Evolutionary conservation across 2,329 filamentous ascomycete species (phyloP).

Genomic region (Xenoacremonium recifei): DNA sequence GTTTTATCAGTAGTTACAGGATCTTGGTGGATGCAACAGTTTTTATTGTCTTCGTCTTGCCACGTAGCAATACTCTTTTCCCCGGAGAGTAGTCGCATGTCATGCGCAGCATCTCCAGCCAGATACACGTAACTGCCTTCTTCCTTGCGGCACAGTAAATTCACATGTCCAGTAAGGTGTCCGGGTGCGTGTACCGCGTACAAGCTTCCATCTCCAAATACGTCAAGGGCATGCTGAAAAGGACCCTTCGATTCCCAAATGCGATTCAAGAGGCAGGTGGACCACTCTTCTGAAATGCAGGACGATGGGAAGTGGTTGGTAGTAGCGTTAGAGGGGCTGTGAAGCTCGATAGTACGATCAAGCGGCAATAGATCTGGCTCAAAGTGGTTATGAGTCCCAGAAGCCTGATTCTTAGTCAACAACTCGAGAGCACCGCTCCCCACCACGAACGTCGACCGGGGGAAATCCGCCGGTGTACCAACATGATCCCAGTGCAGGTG

Average conservation of each 20-base stretch:
- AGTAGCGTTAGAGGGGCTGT: too few relatives aligned
- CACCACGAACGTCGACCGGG: slow-evolving; percentile 6
- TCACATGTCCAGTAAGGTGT: slow-evolving; percentile 9
- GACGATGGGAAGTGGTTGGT: too few relatives aligned
- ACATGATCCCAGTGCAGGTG: slow-evolving; percentile 15
- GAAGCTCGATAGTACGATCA: slow-evolving; percentile 7
- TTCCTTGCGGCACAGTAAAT: slow-evolving; percentile 6
- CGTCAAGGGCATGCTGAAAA: slow-evolving; percentile 4
- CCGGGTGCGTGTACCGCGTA: slow-evolving; percentile 6
- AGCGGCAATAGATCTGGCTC: slow-evolving; percentile 6
- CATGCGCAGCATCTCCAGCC: slow-evolving; percentile 10
- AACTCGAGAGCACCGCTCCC: slow-evolving; percentile 6
- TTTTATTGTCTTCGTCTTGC: background rate
- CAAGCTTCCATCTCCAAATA: slow-evolving; percentile 10
- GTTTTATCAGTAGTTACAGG: slow-evolving; percentile 3
- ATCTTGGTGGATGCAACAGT: slow-evolving; percentile 11
- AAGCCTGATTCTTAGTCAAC: background rate
- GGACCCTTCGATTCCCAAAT: slow-evolving; percentile 3
- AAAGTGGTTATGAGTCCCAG: slow-evolving; percentile 7
- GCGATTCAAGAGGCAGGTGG: background rate
- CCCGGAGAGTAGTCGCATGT: slow-evolving; percentile 3
- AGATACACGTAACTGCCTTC: slow-evolving; percentile 7
- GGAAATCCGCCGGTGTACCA: slow-evolving; percentile 9
- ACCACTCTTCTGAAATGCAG: too few relatives aligned
- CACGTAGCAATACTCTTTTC: slow-evolving; percentile 10